Percentiles rank a stretch among this genome's conserved stretches.
Evolutionary conservation across 129 eudicot genomes (phyloP).

Genomic region (Apium graveolens): DNA sequence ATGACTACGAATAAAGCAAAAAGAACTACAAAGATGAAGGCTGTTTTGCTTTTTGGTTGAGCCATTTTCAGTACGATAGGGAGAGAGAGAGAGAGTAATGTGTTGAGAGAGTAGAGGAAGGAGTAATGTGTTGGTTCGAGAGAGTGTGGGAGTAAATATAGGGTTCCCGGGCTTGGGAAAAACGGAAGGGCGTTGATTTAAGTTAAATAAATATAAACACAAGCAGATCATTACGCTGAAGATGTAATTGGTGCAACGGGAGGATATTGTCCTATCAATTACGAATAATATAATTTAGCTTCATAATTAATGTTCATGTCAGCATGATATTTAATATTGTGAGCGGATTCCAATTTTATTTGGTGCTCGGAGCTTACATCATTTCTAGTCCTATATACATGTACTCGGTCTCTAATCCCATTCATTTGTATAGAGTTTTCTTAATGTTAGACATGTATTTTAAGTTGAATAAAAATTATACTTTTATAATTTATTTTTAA

Average conservation of each 20-base stretch:
- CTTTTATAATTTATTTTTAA: too few species aligned
- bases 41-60: not conserved
- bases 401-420: too few species aligned
- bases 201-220: not conserved
- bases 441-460: too few species aligned
- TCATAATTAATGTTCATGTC: not conserved
- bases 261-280: not conserved
- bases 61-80: not conserved
- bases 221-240: not conserved
- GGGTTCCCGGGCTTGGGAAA: not conserved
- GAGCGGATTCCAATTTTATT: too few species aligned
- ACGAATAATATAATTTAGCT: too few species aligned
- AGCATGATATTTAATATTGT: not conserved
- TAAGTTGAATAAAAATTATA: too few species aligned
- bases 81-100: not conserved
- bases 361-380: too few species aligned
- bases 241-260: not conserved
- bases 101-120: not conserved
- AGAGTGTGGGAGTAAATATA: slow-evolving; percentile 12
- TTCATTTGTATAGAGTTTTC: too few species aligned
- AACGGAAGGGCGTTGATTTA: not conserved
- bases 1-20: not conserved
- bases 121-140: not conserved
- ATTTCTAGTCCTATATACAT: too few species aligned
- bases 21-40: not conserved